Conservation (phyloP, 129 eudicot genomes). For the Tanacetum coccineum region DNA sequence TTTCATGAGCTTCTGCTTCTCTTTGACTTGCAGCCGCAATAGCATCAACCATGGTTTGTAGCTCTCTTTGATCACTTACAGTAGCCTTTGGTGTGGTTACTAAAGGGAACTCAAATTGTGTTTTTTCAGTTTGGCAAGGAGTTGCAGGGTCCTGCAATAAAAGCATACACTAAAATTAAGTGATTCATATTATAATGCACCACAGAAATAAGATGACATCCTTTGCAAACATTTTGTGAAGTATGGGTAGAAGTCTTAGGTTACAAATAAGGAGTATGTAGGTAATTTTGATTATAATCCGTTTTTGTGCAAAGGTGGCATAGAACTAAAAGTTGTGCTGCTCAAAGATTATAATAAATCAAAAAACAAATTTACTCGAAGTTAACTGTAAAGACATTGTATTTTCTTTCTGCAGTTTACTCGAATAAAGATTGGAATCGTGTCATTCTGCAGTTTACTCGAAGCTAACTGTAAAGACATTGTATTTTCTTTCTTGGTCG, state of each 20-base stretch:
- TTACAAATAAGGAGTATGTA: neutral
- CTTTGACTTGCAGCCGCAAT: conserved; percentile 96
- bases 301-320: neutral
- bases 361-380: too few relatives aligned
- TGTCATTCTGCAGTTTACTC: too few relatives aligned
- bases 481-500: too few relatives aligned
- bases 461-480: too few relatives aligned
- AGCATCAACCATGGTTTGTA: conserved; percentile 94
- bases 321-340: neutral
- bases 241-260: neutral
- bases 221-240: neutral
- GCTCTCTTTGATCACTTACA: conserved; percentile 63
- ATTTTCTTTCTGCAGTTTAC: too few relatives aligned
- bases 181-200: neutral
- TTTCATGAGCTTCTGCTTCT: conserved; percentile 98
- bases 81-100: conserved; percentile 34
- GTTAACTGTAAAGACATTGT: too few relatives aligned
- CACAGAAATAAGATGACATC: neutral
- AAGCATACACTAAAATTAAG: neutral
- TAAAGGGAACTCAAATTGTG: conserved; percentile 36
- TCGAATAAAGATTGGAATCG: too few relatives aligned
- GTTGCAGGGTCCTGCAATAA: conserved; percentile 59
- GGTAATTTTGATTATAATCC: neutral
- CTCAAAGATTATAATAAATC: too few relatives aligned
- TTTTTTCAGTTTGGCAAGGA: conserved; percentile 44